Conservation (phyloP, 2,329 filamentous ascomycete genomes). For the Orbilia blumenaviensis region DNA sequence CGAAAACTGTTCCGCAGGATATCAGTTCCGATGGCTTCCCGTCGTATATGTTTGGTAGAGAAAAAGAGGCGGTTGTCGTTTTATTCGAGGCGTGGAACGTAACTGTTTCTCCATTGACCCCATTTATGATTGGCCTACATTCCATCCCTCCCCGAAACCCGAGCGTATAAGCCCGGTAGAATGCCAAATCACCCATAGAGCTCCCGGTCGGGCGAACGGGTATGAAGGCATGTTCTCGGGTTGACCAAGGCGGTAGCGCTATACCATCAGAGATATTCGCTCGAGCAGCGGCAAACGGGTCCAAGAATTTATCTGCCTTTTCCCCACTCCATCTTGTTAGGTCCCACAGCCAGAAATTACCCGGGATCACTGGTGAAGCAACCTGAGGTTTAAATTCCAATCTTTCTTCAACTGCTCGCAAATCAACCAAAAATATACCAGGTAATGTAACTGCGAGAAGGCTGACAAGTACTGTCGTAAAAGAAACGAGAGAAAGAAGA, state of each 20-base stretch:
- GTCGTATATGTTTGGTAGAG: background rate
- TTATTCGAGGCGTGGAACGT: background rate
- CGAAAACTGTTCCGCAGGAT: conserved; percentile 9
- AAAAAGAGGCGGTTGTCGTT: conserved; percentile 9
- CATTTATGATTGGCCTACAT: conserved; percentile 2
- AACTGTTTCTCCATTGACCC: background rate
- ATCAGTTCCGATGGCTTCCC: background rate
- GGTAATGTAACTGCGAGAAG: conserved; percentile 27
- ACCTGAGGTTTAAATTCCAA: background rate
- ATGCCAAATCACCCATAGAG: background rate
- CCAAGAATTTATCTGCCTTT: background rate
- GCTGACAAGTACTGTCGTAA: conserved; percentile 9
- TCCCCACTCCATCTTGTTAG: background rate
- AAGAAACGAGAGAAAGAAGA: conserved; percentile 18
- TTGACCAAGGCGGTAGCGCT: conserved; percentile 10
- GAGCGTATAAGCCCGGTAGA: background rate
- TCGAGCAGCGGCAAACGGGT: conserved; percentile 12
- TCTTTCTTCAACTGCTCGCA: background rate
- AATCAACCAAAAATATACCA: conserved; percentile 5
- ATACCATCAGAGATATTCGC: conserved; percentile 6
- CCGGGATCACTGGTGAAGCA: background rate
- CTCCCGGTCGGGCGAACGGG: background rate
- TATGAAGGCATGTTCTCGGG: background rate
- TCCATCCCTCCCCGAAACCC: conserved; percentile 12
- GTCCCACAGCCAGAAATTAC: background rate